Evolutionary conservation across 345 rosid species (phyloP).

Genomic region (Acer yangbiense): DNA sequence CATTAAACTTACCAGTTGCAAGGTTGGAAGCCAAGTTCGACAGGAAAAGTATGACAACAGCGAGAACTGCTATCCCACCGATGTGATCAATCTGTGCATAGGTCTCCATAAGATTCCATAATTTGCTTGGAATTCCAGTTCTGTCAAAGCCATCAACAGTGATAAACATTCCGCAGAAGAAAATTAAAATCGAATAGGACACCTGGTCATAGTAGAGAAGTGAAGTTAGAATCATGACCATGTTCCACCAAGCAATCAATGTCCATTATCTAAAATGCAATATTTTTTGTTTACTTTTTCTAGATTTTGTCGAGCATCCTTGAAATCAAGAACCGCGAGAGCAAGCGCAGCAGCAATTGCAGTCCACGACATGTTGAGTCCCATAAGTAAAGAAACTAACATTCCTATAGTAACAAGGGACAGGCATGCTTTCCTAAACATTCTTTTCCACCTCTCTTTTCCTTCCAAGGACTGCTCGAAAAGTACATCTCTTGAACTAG

Average conservation of each 20-base stretch:
- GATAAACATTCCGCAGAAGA: slow-evolving; percentile 93
- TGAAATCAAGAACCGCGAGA: too few relatives aligned
- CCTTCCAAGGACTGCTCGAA: slow-evolving; percentile 17
- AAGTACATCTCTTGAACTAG: slow-evolving; percentile 8
- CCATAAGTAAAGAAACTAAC: too few relatives aligned
- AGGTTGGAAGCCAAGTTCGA: slow-evolving; percentile 88
- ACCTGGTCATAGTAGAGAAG: slow-evolving; percentile 46
- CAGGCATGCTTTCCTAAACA: slow-evolving; percentile 46
- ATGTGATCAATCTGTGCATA: slow-evolving; percentile 49
- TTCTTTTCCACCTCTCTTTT: slow-evolving; percentile 53
- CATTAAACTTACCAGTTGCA: slow-evolving; percentile 60
- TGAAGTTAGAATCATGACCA: too few relatives aligned
- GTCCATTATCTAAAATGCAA: too few relatives aligned
- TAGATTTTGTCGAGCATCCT: too few relatives aligned
- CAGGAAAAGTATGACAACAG: slow-evolving; percentile 34
- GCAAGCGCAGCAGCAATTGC: too few relatives aligned
- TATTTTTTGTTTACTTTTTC: too few relatives aligned
- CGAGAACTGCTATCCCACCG: slow-evolving; percentile 39
- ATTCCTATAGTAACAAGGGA: too few relatives aligned
- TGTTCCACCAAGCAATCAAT: slow-evolving; percentile 7
- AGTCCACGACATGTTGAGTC: too few relatives aligned
- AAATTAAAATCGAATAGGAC: slow-evolving; percentile 71
- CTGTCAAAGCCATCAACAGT: slow-evolving; percentile 80
- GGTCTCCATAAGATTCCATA: slow-evolving; percentile 86
- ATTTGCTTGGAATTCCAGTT: slow-evolving; percentile 74